These are phyloP conservation scores for Cenchrus americanus DNA, from an alignment of 176 grass and related monocot species.

Conservation along the genomic window DNA sequence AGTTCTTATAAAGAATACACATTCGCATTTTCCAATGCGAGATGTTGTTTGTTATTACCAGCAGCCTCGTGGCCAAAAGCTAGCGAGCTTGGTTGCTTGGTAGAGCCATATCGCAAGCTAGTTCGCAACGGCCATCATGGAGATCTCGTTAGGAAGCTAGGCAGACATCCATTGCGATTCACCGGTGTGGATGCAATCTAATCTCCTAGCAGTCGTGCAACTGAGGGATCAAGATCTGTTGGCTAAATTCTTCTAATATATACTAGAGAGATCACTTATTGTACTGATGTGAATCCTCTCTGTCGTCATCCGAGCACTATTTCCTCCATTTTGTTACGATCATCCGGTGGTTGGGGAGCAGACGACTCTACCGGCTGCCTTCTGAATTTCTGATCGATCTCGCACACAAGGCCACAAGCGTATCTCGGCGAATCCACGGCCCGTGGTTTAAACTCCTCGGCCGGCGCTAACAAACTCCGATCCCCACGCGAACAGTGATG, in stretches of 20 bases:
- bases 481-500: constrained; percentile 25
- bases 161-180: not conserved
- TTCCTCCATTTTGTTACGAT: not conserved
- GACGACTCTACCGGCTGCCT: not conserved
- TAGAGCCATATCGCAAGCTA: not conserved
- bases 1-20: no score
- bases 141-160: constrained; percentile 1
- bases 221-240: not conserved
- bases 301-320: not conserved
- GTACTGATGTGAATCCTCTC: constrained; percentile 10
- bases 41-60: no score
- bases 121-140: not conserved
- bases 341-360: constrained; percentile 25
- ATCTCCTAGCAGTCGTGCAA: not conserved
- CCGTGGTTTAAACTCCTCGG: not conserved
- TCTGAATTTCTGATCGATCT: no score
- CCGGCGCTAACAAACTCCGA: not conserved
- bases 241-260: not conserved
- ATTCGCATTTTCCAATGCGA: no score
- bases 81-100: not conserved
- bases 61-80: no score
- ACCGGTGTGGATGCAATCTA: constrained; percentile 21
- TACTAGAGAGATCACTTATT: not conserved
- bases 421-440: constrained; percentile 24
- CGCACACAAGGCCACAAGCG: not conserved